Base-by-base conservation (phyloP, 306 rosid species). In the Parietaria judaica region DNA sequence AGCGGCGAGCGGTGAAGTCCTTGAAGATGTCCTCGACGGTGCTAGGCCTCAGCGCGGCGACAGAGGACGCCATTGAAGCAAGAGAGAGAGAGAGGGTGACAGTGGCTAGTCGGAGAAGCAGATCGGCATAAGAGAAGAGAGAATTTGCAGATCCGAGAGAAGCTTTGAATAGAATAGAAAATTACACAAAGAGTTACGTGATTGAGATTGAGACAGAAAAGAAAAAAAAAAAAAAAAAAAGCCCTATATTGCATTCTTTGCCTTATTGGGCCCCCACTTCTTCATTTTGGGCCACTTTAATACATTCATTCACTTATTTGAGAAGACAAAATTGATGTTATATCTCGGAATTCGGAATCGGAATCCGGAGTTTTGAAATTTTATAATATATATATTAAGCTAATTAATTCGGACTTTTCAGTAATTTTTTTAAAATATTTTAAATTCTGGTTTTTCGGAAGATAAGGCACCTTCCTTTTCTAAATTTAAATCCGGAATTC, bases 11-110 rank as follows among this genome's bases (percentile, higher is more conserved):
- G 56, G 65, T 64, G 75, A 65, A 84, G 75, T 81, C 90, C 74
- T 76, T 81, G 79, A 79, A 84, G 79, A 81, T 84, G 36, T 76
- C 87, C 64, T 84, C 87, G 13, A 81, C 85, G 56, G 81, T 16
- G 59, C 79, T 77, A 69, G 83, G 81, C 64, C 76, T 76, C 23
- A 74, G 46, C 49, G 74, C 36, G 51, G 75, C 53, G 46, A 47
- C 23, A 34, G 70, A 55, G 17, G 70, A 44, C 49, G 70, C 70
- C 70, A 66, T 66, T 63, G 0, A 6, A 4, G 58, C 43, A 45
- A n/a, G 35, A 14, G 31, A 54, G 11, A 23, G 16, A 14, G 58
- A 54, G 58, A 54, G 58, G 2, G 14, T 1, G 34, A 54, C 3
- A 54, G 10, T 54, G 59, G 37, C 35, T 49, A 54, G 13, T 54